These are phyloP conservation scores for Suhomyces yuchorum DNA, from an alignment of 1,139 yeast species.

Conservation along the genomic window DNA sequence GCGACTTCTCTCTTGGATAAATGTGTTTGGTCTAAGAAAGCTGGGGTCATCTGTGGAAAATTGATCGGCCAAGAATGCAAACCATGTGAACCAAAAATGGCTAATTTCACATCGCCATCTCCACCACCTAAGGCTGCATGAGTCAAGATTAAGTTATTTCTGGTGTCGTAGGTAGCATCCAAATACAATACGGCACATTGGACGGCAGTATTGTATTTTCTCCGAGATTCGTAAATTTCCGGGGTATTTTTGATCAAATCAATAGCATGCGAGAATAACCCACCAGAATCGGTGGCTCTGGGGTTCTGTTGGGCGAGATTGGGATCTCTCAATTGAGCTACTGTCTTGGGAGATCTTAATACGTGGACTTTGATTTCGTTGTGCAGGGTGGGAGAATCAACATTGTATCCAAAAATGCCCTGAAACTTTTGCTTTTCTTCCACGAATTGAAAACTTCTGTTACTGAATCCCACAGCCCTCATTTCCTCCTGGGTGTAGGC, in stretches of 20 bases:
- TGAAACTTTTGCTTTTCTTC: constrained; percentile 55
- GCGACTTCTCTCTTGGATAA: constrained; percentile 74
- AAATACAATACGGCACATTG: constrained; percentile 85
- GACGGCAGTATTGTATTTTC: constrained; percentile 42
- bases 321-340: constrained; percentile 73
- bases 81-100: constrained; percentile 94
- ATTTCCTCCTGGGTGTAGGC: constrained; percentile 93
- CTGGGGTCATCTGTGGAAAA: constrained; percentile 66
- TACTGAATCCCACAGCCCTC: constrained; percentile 77
- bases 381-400: constrained; percentile 46
- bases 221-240: constrained; percentile 25
- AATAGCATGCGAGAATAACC: constrained; percentile 73
- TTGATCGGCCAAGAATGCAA: constrained; percentile 85
- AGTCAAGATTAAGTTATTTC: constrained; percentile 61
- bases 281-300: constrained; percentile 72
- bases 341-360: constrained; percentile 63
- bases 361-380: constrained; percentile 77
- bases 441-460: constrained; percentile 73
- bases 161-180: constrained; percentile 82
- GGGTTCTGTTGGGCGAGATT: constrained; percentile 86
- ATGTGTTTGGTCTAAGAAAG: constrained; percentile 70
- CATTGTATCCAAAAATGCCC: constrained; percentile 40
- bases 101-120: constrained; percentile 64
- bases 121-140: constrained; percentile 98
- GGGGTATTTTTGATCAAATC: constrained; percentile 58